phyloP scores from a whole-genome alignment of 1,284 basidiomycete genomes.

The Fomitiporia mediterranea region DNA sequence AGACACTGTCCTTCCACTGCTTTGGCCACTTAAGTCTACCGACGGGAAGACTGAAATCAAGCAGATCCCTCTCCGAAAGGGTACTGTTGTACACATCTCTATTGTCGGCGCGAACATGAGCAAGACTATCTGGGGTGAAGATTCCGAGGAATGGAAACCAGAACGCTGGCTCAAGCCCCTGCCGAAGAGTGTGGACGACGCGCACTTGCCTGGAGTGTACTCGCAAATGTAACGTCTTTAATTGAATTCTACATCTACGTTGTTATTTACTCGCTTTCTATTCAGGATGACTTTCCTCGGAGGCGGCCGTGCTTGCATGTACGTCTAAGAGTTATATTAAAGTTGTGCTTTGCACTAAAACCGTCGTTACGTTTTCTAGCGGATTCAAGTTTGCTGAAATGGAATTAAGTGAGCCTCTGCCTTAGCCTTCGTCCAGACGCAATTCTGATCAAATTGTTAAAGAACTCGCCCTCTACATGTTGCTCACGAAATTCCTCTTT shows the following conservation, averaged over 20 bases:
- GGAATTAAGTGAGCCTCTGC: constrained; percentile 15
- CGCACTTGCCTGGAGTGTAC: constrained; percentile 24
- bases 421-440: too few species aligned
- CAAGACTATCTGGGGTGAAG: constrained; percentile 22
- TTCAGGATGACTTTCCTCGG: constrained; percentile 23
- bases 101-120: constrained; percentile 22
- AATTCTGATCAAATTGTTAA: neutral
- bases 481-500: constrained; percentile 18
- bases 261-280: too few species aligned
- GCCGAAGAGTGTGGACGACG: constrained; percentile 15
- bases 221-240: constrained; percentile 22
- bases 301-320: constrained; percentile 22
- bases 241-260: neutral
- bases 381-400: constrained; percentile 21
- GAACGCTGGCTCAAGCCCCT: constrained; percentile 23
- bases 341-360: neutral
- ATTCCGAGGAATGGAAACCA: constrained; percentile 24
- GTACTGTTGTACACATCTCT: constrained; percentile 22
- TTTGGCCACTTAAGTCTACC: constrained; percentile 18
- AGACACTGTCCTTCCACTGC: constrained; percentile 22
- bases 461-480: constrained; percentile 16
- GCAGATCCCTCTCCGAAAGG: constrained; percentile 20
- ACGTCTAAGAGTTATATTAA: constrained; percentile 7
- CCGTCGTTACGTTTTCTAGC: neutral
- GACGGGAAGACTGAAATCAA: constrained; percentile 16